Base-by-base conservation (phyloP, 306 rosid species). In the Casuarina equisetifolia region DNA sequence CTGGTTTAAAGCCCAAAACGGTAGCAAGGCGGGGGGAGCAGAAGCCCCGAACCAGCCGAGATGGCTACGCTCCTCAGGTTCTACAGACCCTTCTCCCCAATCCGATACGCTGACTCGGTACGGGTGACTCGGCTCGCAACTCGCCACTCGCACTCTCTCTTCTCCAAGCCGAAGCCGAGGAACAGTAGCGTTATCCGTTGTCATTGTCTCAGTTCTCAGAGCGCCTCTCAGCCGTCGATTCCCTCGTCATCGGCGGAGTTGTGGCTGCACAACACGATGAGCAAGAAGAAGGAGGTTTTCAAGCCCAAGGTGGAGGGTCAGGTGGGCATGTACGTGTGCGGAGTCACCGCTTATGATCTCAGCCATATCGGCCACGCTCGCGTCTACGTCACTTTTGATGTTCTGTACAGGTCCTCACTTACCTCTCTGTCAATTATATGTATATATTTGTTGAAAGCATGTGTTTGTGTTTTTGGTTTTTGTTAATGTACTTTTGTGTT, bases 311-410 rank as follows among this genome's bases (percentile, higher is more conserved):
- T 87, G 8, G 92, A 90, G 72, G 91, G 86, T 5, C 93, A 78
- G 74, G 99, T 92, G 9, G 94, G 97, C 69, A 95, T 92, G 98
- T 95, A 95, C 54, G 99, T 95, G 2, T 95, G 99, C 44, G 98
- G 99, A 20, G 97, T 95, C 68, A 95, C 99, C 1, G 98, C 98
- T 36, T 95, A 95, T 72, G 97, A 92, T 79, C 94, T 95, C 66
- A 95, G 99, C 80, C 99, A 95, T 79, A 88, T 95, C 66, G 99
- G 99, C 63, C 99, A 95, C 55, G 99, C 99, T 67, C 99, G 99
- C 61, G 97, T 91, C 58, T 92, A 92, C 59, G 87, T 95, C 84
- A 95, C 94, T 77, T 95, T 95, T 61, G 97, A 95, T 77, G 90
- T 95, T 82, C 97, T 95, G 50, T 88, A 81, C 86, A 92, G 99